Evolutionary conservation across 192 early-diverging fungal genomes (phyloP), one percentile per base, ranked within the genome.

Genomic region (Gigaspora rosea): DNA sequence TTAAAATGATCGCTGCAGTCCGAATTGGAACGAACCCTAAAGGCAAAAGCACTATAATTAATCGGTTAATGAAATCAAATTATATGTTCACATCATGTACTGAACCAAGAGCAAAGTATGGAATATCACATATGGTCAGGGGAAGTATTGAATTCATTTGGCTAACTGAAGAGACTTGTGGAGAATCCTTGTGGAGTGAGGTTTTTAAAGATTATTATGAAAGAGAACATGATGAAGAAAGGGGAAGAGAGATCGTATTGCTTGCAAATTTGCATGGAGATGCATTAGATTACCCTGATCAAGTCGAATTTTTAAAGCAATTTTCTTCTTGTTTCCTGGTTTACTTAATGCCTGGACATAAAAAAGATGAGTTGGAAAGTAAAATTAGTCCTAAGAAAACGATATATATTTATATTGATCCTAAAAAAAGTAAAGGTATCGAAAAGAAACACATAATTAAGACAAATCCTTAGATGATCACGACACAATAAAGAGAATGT

Each of bases 241-340:
- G 75, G 11, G 48, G 47, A 68, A 68, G 41, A 4, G 27, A 63
- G 13, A 67, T 76, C 27, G 62, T 70, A 10, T 52, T 76, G 32
- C 64, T 76, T 51, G 75, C 75, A 52, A 76, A 76, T 76, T 76
- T 76, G 52, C 75, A 76, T 67, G 75, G 75, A 2, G 75, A 76
- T 48, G 75, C 75, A 6, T 63, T 76, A 36, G 64, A 76, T 56
- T 65, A 76, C 68, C 64, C 75, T 7, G 22, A 76, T 20, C 62
- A 66, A 62, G 49, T 76, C 50, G 12, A 50, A 49, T 76, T 65
- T 51, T 41, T 76, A 67, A 65, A 67, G 16, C 75, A 76, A 67
- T 50, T 76, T 32, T 27, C 75, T 27, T 76, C 59, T 33, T 35
- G 50, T 61, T 76, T 62, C 63, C 49, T 76, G 47, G 41, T 76